Evolutionary conservation across 2,329 filamentous ascomycete species (phyloP).

Genomic region (Colletotrichum falcatum): DNA sequence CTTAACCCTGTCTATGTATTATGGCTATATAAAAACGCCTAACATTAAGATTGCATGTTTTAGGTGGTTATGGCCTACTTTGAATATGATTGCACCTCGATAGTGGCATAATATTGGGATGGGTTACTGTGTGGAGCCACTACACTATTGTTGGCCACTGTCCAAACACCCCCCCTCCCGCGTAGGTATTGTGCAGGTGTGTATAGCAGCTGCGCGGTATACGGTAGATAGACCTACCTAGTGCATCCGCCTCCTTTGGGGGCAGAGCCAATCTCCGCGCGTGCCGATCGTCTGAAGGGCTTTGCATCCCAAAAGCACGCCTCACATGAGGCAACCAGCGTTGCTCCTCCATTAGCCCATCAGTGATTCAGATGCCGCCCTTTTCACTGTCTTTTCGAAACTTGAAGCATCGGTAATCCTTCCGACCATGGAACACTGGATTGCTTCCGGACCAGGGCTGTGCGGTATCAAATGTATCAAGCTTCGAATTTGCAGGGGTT

Average conservation of each 20-base stretch:
- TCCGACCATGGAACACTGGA: not conserved
- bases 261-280: conserved; percentile 20
- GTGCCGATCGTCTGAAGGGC: conserved; percentile 10
- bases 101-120: too few species aligned
- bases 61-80: too few species aligned
- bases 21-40: too few species aligned
- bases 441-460: conserved; percentile 4
- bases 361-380: not conserved
- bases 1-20: too few species aligned
- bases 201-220: too few species aligned
- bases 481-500: conserved; percentile 21
- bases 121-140: too few species aligned
- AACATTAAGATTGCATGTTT: too few species aligned
- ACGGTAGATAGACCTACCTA: not conserved
- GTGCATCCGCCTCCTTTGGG: not conserved
- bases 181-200: too few species aligned
- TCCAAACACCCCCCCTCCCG: too few species aligned
- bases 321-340: not conserved
- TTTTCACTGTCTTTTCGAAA: not conserved
- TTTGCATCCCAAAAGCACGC: not conserved
- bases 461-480: conserved; percentile 22
- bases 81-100: too few species aligned
- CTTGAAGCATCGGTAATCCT: not conserved
- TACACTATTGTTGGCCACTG: too few species aligned
- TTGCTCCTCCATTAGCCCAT: not conserved